These are phyloP conservation scores for Bolboschoenus planiculmis DNA, from an alignment of 176 grass and related monocot genomes.

Conservation along the genomic window DNA sequence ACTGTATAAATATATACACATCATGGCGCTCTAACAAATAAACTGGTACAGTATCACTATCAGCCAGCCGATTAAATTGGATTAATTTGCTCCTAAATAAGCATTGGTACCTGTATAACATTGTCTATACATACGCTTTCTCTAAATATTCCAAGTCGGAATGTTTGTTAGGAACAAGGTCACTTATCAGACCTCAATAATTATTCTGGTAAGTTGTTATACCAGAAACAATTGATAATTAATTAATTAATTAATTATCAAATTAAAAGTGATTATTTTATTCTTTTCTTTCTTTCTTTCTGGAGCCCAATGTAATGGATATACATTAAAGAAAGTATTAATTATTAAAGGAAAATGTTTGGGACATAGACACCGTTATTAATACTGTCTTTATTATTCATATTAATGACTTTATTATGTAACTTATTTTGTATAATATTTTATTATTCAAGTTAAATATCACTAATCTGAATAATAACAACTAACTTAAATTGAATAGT, in stretches of 20 bases:
- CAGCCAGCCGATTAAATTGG: slow-evolving; percentile 17
- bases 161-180: slow-evolving; percentile 21
- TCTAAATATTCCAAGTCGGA: not conserved
- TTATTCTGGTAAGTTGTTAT: slow-evolving; percentile 23
- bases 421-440: no score
- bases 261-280: not conserved
- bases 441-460: no score
- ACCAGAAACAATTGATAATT: not conserved
- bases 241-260: no score
- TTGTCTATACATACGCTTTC: not conserved
- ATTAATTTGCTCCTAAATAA: not conserved
- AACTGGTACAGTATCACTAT: slow-evolving; percentile 15
- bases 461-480: no score
- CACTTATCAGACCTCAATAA: slow-evolving; percentile 6
- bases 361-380: no score
- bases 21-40: not conserved
- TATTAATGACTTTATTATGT: no score
- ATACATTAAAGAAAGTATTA: not conserved
- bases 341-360: no score
- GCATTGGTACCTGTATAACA: not conserved
- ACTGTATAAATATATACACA: no score
- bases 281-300: not conserved
- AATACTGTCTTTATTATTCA: no score
- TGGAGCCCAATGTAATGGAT: not conserved
- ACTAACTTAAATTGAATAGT: no score